Evolutionary conservation across 1,139 yeast species (phyloP), one percentile per base, ranked within the genome.

Genomic region (Geotrichum restrictum): DNA sequence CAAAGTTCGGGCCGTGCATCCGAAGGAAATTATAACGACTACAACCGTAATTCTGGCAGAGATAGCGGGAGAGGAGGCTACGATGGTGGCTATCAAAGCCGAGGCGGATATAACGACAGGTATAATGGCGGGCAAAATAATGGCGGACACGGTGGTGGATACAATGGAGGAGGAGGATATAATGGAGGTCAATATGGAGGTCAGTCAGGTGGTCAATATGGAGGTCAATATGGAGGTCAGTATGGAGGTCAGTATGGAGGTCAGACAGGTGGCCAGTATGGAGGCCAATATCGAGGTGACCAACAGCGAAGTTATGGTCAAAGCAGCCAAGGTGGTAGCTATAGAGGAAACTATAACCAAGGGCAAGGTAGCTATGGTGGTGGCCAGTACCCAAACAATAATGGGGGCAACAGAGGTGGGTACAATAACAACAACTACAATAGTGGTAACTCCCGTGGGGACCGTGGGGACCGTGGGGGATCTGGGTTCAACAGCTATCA

Each of bases 81-180:
- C 42, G 41, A 33, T 40, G 8, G 27, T 13, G 39, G 55, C 5
- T 32, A 32, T 31, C 21, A 39, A 11, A 21, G 31, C 29, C 49
- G 53, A 37, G 53, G 52, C 32, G 48, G 53, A 21, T 33, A 45
- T 38, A 45, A 53, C 41, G 45, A 52, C 21, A 50, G 56, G n/a
- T 44, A 51, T 36, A 46, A 55, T 40, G 44, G 53, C 39, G 22
- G 47, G 21, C 56, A 41, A 31, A 46, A 53, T 31, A 45, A 57
- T 48, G 52, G 59, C 24, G 45, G 55, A 37, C 40, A 56, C 21
- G 56, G 57, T 21, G 53, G 45, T 10, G 37, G 58, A n/a, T 53
- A 59, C 49, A 59, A 66, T 39, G 54, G 64, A 49, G 56, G 64
- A 21, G 56, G 61, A 19, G 51, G 57, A 49, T 49, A 52, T 21